Evolutionary conservation across 2,329 filamentous ascomycete genomes (phyloP), one percentile per base, ranked within the genome.

Genomic region (Periconia sp.): DNA sequence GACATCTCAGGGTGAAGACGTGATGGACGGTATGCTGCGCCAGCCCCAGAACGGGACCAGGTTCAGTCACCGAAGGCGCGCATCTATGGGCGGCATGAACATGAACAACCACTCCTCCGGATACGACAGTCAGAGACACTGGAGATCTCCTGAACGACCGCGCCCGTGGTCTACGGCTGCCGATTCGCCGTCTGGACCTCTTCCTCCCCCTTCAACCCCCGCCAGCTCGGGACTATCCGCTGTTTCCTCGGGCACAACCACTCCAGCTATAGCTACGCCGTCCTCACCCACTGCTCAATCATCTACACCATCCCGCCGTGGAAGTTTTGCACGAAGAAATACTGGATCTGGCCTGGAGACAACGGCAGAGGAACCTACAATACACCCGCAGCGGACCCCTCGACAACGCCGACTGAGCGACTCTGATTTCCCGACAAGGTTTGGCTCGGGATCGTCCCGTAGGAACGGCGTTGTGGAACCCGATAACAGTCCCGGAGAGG

Each of bases 181-280:
- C n/a, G 83, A 85, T 58, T 81, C 81, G 35, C 81, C 82, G 10
- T 76, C 80, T 17, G 82, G 84, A 17, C 82, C 85, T 45, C 76
- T 82, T 54, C 85, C 85, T 44, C 85, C 85, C 44, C 85, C 85
- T 6, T 85, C 84, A 1, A 86, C 85, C 2, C 85, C 85, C 18
- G 84, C 85, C 14, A 85, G 84, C 47, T 79, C 80, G 27, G 81
- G 81, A 18, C 68, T 85, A 42, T 85, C 80, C 55, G 77, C 78
- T 18, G 78, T 78, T 54, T 82, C 78, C 45, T 85, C 82, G 17
- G 80, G 80, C 15, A 75, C 77, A 46, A 81, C 72, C 13, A 76
- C 73, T 13, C 74, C 74, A 19, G 66, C 68, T 30, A 58, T 66
- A 19, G 50, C 66, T 23, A 66, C 67, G 0, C 66, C 74, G 2